Base-by-base conservation (phyloP, 441 rosid genomes). In the Gossypium davidsonii region DNA sequence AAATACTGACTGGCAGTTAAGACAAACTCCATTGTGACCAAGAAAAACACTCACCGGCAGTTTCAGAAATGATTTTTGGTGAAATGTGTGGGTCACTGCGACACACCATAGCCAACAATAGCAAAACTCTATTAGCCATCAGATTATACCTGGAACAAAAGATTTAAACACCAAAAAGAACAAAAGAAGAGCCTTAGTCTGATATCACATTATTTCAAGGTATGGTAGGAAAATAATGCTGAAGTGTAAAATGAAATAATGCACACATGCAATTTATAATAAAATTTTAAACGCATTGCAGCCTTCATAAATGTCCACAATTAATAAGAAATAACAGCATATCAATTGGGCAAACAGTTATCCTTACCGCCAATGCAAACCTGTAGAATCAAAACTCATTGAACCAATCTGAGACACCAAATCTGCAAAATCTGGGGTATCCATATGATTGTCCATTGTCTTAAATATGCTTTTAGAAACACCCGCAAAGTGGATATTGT, bases 101-200 rank as follows among this genome's bases (percentile, higher is more conserved):
- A 75, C 90, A 91, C 53, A 97, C 84, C 98, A 96, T 89, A 76
- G 97, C 97, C 85, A 96, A 82, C 82, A 96, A 84, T 82, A 96
- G 91, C 77, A 96, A 84, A 77, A 93, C 92, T 83, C 99, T 89
- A 84, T 96, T 96, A 75, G 99, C 99, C 97, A 96, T 96, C 82
- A 96, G 84, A 83, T 96, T 96, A 81, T 96, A 93, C 89, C 98
- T 96, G 87, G 55, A 73, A 75, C 59, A 44, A 28, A 67, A 71
- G 77, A 53, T 67, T 49, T 31, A 76, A 62, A 63, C 46, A 56
- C 59, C 63, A 10, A 5, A 57, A 39, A 55, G 15, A 60, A 28
- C 3, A 58, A 2, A 39, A 31, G 39, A 44, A 69, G 17, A 57
- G 25, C 72, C 56, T 64, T 46, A 67, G 25, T 31, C 59, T 55